Conservation (phyloP, 2,329 filamentous ascomycete species). For the Pseudogymnoascus sp. region DNA sequence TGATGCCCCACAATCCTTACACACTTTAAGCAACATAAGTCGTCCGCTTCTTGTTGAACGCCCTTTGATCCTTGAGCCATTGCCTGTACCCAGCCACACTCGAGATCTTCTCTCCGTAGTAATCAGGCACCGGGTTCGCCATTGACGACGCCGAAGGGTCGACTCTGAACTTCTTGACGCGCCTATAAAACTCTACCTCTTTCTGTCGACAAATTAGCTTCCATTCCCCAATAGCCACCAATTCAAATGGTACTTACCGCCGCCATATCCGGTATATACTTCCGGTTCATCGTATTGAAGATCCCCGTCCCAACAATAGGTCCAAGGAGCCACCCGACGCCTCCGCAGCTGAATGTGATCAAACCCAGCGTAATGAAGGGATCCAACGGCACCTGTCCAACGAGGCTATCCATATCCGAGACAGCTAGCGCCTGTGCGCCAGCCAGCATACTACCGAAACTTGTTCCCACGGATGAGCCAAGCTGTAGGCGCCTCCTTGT, state of each 20-base stretch:
- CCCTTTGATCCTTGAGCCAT: conserved; percentile 96
- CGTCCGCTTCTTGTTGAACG: conserved; percentile 78
- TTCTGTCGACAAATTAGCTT: conserved; percentile 46
- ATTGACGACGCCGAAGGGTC: conserved; percentile 85
- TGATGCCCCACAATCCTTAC: background rate
- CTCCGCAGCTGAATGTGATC: conserved; percentile 67
- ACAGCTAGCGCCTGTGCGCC: conserved; percentile 62
- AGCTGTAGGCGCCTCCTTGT: conserved; percentile 79
- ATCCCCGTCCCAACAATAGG: conserved; percentile 73
- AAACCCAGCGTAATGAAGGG: conserved; percentile 79
- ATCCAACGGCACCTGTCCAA: conserved; percentile 72
- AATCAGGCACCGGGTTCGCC: conserved; percentile 79
- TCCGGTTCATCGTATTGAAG: conserved; percentile 70
- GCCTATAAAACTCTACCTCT: conserved; percentile 86
- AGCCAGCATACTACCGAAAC: conserved; percentile 52
- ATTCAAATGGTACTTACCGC: conserved; percentile 41
- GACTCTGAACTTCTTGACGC: conserved; percentile 86
- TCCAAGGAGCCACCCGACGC: conserved; percentile 81
- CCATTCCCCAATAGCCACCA: background rate
- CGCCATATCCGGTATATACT: conserved; percentile 65
- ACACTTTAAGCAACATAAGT: conserved; percentile 21
- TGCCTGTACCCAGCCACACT: conserved; percentile 85
- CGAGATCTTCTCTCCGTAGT: conserved; percentile 97
- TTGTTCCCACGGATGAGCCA: conserved; percentile 62
- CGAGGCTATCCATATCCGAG: conserved; percentile 63